A percentile compares a stretch with the other conserved stretches of the same genome.
Conservation (phyloP, 257 asterid species). For the Gynochthodes officinalis region DNA sequence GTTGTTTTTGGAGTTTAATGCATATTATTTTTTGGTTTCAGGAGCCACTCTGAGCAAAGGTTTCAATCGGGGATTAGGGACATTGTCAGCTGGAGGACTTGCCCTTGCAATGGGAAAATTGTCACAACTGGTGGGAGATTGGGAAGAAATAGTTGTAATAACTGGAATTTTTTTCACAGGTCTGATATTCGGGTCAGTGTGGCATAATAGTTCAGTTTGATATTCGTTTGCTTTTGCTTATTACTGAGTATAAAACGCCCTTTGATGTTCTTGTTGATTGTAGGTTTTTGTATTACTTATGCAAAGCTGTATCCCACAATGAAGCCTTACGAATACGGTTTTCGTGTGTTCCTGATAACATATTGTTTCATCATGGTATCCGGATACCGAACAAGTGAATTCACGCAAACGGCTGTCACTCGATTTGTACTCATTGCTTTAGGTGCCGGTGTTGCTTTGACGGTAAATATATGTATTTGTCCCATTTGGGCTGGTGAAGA, state of each 20-base stretch:
- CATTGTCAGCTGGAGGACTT: conserved; percentile 84
- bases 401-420: conserved; percentile 48
- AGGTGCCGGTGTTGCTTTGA: conserved; percentile 60
- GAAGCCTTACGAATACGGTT: conserved; percentile 82
- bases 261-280: conserved; percentile 2
- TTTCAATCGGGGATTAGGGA: conserved; percentile 84
- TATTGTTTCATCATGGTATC: conserved; percentile 73
- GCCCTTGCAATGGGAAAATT: conserved; percentile 72
- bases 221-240: not conserved
- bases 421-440: conserved; percentile 66
- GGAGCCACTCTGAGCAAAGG: conserved; percentile 94
- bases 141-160: conserved; percentile 33
- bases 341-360: conserved; percentile 69
- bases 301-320: conserved; percentile 62
- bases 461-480: conserved; percentile 56
- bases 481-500: conserved; percentile 95
- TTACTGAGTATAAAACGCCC: conserved; percentile 5
- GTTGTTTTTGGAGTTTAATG: conserved; percentile 7
- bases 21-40: conserved; percentile 20
- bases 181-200: conserved; percentile 29
- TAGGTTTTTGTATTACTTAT: conserved; percentile 55
- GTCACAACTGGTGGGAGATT: conserved; percentile 48
- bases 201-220: not conserved
- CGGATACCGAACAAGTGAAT: conserved; percentile 59
- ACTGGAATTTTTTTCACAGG: conserved; percentile 42